Base-by-base conservation (phyloP, 2,329 filamentous ascomycete genomes). In the Colletotrichum cereale region DNA sequence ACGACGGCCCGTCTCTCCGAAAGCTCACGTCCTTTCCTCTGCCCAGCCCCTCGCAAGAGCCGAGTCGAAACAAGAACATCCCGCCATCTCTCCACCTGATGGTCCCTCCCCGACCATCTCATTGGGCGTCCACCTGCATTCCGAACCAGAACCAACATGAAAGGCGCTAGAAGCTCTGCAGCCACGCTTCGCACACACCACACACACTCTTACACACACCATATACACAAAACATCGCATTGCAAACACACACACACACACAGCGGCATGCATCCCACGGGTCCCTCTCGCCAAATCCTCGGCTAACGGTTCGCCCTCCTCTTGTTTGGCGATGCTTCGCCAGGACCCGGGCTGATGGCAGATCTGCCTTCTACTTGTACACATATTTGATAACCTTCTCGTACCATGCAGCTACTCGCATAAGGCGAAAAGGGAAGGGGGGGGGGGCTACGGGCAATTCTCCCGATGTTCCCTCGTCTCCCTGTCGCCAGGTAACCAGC, bases 1-100 rank as follows among this genome's bases (percentile, higher is more conserved):
- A 75, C 77, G 76, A 77, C 80, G 80, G 80, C 77, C 80, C 80
- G 80, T 76, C 77, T 79, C 73, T 78, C 80, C 80, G 79, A 74
- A 72, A 77, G 73, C 74, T 38, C 76, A 65, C 44, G 18, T 40
- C 42, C 36, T 44, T 50, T 12, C 55, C 50, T 50, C 62, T 61
- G 42, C 57, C 67, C 52, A 62, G 26, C 57, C 55, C 36, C 29
- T 53, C 44, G 16, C 48, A 50, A 40, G 29, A 47, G 47, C 57
- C 57, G 50, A 53, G 63, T 69, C 58, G 69, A 72, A 69, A 72
- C 69, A 64, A 53, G 38, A 68, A 68, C 44, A 64, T 68, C 31
- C 65, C 58, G 26, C 69, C 38, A 60, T 68, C 58, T 26, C 65
- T 44, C 68, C 68, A 63, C 58, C 65, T 72, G 69, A 69, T 29